phyloP scores from a whole-genome alignment of 108 stramenopile species.

The Nitzschia sp. region DNA sequence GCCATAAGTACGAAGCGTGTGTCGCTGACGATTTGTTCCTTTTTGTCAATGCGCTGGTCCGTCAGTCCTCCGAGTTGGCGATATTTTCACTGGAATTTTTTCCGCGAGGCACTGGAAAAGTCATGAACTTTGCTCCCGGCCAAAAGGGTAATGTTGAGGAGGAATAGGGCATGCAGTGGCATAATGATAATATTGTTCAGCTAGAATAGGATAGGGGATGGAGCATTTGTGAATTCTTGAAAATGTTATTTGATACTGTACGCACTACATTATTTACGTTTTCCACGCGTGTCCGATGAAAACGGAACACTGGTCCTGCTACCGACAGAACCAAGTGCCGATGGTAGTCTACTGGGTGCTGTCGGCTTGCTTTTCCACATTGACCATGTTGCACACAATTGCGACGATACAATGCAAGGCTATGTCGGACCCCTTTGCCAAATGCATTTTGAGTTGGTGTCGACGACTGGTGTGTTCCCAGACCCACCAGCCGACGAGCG shows the following conservation, averaged over 20 bases:
- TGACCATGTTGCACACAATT: conserved; percentile 18
- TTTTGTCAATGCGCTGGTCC: background rate
- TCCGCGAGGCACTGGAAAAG: background rate
- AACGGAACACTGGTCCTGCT: too few species aligned
- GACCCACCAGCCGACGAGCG: conserved; percentile 22
- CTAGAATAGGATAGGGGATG: too few species aligned
- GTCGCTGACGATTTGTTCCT: background rate
- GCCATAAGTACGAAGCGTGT: background rate
- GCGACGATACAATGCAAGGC: conserved; percentile 21
- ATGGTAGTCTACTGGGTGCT: background rate
- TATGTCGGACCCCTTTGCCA: conserved; percentile 24
- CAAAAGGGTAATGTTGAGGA: too few species aligned
- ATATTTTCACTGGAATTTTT: background rate
- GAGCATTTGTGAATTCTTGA: too few species aligned
- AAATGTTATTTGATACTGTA: too few species aligned
- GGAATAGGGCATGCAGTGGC: too few species aligned
- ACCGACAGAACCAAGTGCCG: too few species aligned
- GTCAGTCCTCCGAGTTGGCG: background rate
- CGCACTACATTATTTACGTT: too few species aligned
- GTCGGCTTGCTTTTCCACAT: conserved; percentile 14
- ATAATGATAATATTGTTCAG: too few species aligned
- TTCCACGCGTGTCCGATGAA: too few species aligned
- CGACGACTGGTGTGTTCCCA: conserved; percentile 24
- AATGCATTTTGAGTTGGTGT: conserved; percentile 27
- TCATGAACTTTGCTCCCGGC: background rate